A percentile compares a stretch with the other conserved stretches of the same genome.
Conservation (phyloP, 2,329 filamentous ascomycete genomes). For the Dothistroma septosporum region DNA sequence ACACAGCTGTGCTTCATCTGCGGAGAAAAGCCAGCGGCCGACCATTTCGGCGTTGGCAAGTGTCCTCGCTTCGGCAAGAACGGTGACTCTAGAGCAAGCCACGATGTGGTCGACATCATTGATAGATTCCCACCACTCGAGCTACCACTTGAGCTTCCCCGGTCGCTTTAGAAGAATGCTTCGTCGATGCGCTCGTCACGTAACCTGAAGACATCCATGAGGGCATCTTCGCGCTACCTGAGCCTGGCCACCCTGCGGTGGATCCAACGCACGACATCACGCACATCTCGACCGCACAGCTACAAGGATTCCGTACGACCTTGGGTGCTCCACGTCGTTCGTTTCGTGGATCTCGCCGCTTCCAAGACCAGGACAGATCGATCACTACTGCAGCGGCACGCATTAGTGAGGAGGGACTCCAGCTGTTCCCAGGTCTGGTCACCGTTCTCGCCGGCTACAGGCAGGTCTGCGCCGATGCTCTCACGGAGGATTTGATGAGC, state of each 20-base stretch:
- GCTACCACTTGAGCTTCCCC: not conserved
- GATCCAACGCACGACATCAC: not conserved
- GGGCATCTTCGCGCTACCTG: not conserved
- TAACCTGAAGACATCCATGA: not conserved
- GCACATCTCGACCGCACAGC: not conserved
- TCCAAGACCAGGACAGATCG: not conserved
- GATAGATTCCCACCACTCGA: not conserved
- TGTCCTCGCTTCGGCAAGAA: slow-evolving; percentile 12
- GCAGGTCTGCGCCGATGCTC: not conserved
- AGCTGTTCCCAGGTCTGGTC: not conserved
- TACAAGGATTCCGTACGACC: not conserved
- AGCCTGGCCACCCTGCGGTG: not conserved
- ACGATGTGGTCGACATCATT: not conserved
- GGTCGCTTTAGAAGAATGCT: not conserved
- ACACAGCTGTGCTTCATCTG: slow-evolving; percentile 22
- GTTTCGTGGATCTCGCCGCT: not conserved
- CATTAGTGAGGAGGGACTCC: not conserved
- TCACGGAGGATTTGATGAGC: not conserved
- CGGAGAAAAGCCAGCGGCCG: slow-evolving; percentile 3
- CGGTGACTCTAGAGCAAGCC: not conserved
- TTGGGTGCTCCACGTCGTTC: not conserved
- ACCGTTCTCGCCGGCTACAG: not conserved
- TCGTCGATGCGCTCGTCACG: not conserved
- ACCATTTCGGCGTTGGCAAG: slow-evolving; percentile 12
- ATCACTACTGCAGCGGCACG: not conserved